Evolutionary conservation across 1,139 yeast species (phyloP).

Genomic region (Protomyces arabidopsidicola): DNA sequence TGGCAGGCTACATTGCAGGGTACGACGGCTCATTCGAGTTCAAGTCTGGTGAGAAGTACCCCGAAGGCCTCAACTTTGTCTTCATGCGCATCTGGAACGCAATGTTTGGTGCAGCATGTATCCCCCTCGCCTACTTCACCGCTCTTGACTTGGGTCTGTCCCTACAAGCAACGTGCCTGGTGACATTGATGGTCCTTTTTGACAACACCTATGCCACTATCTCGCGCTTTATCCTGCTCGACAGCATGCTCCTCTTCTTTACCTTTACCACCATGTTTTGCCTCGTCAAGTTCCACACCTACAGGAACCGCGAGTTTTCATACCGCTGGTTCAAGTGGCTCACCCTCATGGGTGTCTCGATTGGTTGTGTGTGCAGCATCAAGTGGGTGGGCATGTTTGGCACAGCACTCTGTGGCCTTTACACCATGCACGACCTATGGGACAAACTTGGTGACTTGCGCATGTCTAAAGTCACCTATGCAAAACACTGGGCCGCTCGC

Average conservation of each 20-base stretch:
- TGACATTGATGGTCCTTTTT: slow-evolving; percentile 56
- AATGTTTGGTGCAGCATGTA: slow-evolving; percentile 79
- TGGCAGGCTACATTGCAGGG: slow-evolving; percentile 90
- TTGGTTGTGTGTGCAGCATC: slow-evolving; percentile 82
- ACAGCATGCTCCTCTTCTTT: slow-evolving; percentile 91
- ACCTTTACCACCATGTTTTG: slow-evolving; percentile 78
- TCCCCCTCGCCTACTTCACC: slow-evolving; percentile 89
- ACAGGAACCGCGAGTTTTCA: slow-evolving; percentile 59
- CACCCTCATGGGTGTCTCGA: slow-evolving; percentile 64
- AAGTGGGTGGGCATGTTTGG: slow-evolving; percentile 95
- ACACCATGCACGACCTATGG: slow-evolving; percentile 70
- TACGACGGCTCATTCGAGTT: slow-evolving; percentile 95
- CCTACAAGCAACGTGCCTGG: slow-evolving; percentile 79
- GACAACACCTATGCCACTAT: slow-evolving; percentile 85
- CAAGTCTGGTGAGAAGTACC: slow-evolving; percentile 79
- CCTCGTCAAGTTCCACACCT: slow-evolving; percentile 72
- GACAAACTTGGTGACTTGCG: slow-evolving; percentile 54
- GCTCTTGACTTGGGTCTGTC: slow-evolving; percentile 81
- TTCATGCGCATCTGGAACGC: slow-evolving; percentile 95
- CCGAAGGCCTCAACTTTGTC: slow-evolving; percentile 79
- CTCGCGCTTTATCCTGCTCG: slow-evolving; percentile 86
- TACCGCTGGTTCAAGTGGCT: slow-evolving; percentile 96
- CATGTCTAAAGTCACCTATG: slow-evolving; percentile 46
- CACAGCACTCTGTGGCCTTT: slow-evolving; percentile 79
- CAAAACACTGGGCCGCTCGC: slow-evolving; percentile 67